Percentiles rank a stretch among this genome's conserved stretches.
Conservation (phyloP, 106 monocot genomes). For the Iris macrosiphon region DNA sequence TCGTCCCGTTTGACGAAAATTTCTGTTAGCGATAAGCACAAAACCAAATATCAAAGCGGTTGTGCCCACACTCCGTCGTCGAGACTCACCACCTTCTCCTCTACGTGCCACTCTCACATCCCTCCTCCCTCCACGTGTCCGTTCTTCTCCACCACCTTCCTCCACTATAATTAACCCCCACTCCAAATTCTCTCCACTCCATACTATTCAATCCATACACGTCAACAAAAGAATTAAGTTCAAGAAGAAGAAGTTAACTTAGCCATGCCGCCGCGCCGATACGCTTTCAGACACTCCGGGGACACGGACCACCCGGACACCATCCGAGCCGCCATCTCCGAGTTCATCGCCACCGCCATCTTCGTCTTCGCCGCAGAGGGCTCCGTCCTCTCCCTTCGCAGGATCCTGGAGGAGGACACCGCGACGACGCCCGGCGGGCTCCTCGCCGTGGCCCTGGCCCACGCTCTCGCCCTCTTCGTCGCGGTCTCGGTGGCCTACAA, state of each 20-base stretch:
- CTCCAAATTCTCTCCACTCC: not conserved
- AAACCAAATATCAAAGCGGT: too few relatives aligned
- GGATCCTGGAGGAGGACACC: constrained; percentile 35
- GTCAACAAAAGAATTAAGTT: too few relatives aligned
- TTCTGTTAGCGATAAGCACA: too few relatives aligned
- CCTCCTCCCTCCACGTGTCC: not conserved
- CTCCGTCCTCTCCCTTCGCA: constrained; percentile 53
- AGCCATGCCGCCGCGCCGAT: constrained; percentile 30
- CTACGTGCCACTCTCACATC: not conserved
- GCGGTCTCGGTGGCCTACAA: constrained; percentile 43
- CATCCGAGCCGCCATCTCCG: constrained; percentile 45
- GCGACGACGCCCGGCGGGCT: constrained; percentile 38
- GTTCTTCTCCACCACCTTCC: not conserved
- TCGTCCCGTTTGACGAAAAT: too few relatives aligned
- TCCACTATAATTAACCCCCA: not conserved
- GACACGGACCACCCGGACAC: constrained; percentile 42
- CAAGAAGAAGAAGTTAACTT: not conserved
- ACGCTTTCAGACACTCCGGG: constrained; percentile 32
- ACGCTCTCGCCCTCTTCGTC: constrained; percentile 41
- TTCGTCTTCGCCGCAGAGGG: constrained; percentile 69
- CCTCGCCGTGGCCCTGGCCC: constrained; percentile 31
- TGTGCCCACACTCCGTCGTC: too few relatives aligned
- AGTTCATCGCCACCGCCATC: constrained; percentile 57
- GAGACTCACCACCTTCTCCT: too few relatives aligned
- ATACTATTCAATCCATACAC: not conserved